phyloP scores from a whole-genome alignment of 2,329 filamentous ascomycete species.

The Purpureocillium lavendulum region DNA sequence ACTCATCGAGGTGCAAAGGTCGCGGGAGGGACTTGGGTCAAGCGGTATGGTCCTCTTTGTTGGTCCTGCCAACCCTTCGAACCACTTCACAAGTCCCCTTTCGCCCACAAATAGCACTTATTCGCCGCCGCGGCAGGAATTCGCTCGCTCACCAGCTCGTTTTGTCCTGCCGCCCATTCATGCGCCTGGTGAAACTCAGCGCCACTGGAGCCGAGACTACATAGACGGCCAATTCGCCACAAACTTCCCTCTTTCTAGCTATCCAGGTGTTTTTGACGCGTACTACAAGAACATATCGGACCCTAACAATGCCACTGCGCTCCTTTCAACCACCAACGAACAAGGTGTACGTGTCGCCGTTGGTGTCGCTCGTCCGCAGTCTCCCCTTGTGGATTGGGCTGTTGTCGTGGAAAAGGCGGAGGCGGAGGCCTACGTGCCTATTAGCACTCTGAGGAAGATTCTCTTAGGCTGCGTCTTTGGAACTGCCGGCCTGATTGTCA shows the following conservation, averaged over 20 bases:
- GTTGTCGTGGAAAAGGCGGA: constrained; percentile 71
- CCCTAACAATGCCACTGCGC: constrained; percentile 59
- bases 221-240: constrained; percentile 30
- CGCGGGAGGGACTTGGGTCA: constrained; percentile 59
- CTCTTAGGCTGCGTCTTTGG: constrained; percentile 80
- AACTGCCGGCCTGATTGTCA: constrained; percentile 62
- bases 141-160: constrained; percentile 38
- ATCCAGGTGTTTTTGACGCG: constrained; percentile 53
- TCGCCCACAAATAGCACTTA: constrained; percentile 40
- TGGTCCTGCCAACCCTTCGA: constrained; percentile 57
- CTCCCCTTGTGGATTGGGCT: constrained; percentile 68
- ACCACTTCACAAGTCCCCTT: constrained; percentile 45
- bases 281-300: constrained; percentile 41
- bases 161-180: constrained; percentile 52
- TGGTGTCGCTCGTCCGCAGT: constrained; percentile 68
- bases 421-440: constrained; percentile 67
- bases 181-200: constrained; percentile 28
- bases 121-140: constrained; percentile 24
- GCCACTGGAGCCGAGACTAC: constrained; percentile 31
- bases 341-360: constrained; percentile 61
- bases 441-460: constrained; percentile 67
- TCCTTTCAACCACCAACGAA: constrained; percentile 66
- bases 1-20: constrained; percentile 52
- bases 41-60: constrained; percentile 65
- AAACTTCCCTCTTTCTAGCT: constrained; percentile 52